These are phyloP conservation scores for Geranium rotundifolium DNA, from an alignment of 345 rosid species.

Conservation along the genomic window DNA sequence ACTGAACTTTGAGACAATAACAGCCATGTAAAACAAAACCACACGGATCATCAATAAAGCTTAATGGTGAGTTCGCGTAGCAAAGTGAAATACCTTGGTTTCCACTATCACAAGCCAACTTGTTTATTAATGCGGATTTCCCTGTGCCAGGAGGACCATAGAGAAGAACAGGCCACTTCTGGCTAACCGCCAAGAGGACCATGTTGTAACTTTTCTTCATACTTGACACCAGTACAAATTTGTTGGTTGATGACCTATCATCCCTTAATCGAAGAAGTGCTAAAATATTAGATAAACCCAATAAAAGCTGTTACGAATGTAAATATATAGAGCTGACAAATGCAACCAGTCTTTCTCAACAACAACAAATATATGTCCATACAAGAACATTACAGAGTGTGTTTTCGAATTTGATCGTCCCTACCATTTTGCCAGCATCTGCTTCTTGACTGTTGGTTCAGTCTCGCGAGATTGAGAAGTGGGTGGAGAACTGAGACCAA, in stretches of 20 bases:
- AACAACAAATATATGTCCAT: not conserved
- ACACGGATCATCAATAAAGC: too few species aligned
- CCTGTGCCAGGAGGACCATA: slow-evolving; percentile 89
- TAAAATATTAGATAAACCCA: slow-evolving; percentile 6
- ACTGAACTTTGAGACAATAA: too few species aligned
- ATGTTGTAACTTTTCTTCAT: slow-evolving; percentile 63
- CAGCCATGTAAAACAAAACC: too few species aligned
- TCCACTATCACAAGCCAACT: slow-evolving; percentile 59
- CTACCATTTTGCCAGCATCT: slow-evolving; percentile 38
- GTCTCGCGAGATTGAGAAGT: slow-evolving; percentile 19
- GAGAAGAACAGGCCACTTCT: slow-evolving; percentile 88
- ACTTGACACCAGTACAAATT: slow-evolving; percentile 53
- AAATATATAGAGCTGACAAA: not conserved
- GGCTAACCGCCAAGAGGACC: slow-evolving; percentile 67
- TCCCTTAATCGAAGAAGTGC: slow-evolving; percentile 37
- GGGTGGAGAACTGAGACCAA: slow-evolving; percentile 20
- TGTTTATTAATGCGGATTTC: slow-evolving; percentile 75
- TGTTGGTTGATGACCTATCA: slow-evolving; percentile 30
- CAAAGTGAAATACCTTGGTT: slow-evolving; percentile 44
- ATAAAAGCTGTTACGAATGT: not conserved
- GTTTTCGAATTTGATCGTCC: slow-evolving; percentile 4
- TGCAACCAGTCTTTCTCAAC: not conserved
- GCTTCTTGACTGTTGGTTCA: slow-evolving; percentile 37
- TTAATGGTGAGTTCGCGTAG: not conserved
- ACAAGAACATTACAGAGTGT: too few species aligned